Evolutionary conservation across 1,284 basidiomycete genomes (phyloP).

Genomic region (Cutaneotrichosporon mucoides): DNA sequence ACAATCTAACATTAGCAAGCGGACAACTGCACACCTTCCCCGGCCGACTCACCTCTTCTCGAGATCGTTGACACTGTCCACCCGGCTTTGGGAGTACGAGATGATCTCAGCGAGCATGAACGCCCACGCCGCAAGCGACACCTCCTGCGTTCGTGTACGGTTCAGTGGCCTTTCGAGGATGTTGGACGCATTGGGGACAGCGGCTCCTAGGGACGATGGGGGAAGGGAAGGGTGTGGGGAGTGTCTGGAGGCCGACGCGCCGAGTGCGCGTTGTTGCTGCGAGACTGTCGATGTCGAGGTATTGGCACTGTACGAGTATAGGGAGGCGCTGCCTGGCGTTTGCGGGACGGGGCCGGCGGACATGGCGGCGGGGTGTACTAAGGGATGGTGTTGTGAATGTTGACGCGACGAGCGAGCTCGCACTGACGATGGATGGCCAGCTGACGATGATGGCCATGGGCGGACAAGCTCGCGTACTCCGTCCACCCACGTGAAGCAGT

Average conservation of each 20-base stretch:
- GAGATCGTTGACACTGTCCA: constrained; percentile 88
- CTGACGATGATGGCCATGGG: too few relatives aligned
- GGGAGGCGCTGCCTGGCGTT: neutral
- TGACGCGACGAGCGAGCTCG: neutral
- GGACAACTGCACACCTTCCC: too few relatives aligned
- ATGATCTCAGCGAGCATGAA: constrained; percentile 90
- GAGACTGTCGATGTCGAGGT: constrained; percentile 12
- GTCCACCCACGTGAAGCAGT: too few relatives aligned
- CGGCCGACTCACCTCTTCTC: constrained; percentile 62
- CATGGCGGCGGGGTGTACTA: neutral
- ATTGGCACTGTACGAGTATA: constrained; percentile 18
- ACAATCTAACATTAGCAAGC: constrained; percentile 59
- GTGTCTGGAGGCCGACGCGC: constrained; percentile 4
- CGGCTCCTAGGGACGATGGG: neutral
- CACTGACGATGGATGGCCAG: too few relatives aligned
- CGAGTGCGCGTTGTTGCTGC: constrained; percentile 9
- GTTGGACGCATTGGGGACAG: neutral
- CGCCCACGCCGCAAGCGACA: constrained; percentile 73
- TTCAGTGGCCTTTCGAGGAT: constrained; percentile 79
- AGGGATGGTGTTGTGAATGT: constrained; percentile 1
- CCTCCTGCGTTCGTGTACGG: constrained; percentile 73
- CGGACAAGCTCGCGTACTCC: too few relatives aligned
- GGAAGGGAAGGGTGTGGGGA: constrained; percentile 8
- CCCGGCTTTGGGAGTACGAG: constrained; percentile 90
- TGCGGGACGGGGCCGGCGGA: neutral